Evolutionary conservation across 1,139 yeast species (phyloP).

Genomic region (Sugiyamaella pinicola): DNA sequence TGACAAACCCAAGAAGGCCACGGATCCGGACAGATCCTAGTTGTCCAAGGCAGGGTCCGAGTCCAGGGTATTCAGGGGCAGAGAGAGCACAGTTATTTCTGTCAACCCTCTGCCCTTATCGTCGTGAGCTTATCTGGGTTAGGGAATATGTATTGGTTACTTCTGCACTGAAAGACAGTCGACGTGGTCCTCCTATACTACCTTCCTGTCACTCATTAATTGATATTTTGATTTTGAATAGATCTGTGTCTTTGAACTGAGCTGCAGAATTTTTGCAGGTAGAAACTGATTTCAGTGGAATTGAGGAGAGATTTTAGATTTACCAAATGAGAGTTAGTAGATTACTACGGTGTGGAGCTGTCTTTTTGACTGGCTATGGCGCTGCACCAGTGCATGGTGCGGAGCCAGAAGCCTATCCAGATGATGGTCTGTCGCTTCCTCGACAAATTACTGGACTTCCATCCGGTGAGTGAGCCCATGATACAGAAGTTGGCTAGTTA

Average conservation of each 20-base stretch:
- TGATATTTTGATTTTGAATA: too few relatives aligned
- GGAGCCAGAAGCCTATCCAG: slow-evolving; percentile 9
- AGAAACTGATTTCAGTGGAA: too few relatives aligned
- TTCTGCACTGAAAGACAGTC: neutral
- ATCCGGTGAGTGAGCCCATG: slow-evolving; percentile 15
- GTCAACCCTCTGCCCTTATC: slow-evolving; percentile 4
- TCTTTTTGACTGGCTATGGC: slow-evolving; percentile 1
- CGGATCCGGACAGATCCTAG: too few relatives aligned
- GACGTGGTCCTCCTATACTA: slow-evolving; percentile 1
- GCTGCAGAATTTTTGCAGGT: too few relatives aligned
- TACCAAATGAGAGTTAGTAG: slow-evolving; percentile 4
- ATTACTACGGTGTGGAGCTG: slow-evolving; percentile 1
- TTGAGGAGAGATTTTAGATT: neutral
- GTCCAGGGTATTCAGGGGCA: too few relatives aligned
- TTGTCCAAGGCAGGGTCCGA: too few relatives aligned
- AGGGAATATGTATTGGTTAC: neutral
- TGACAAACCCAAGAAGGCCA: too few relatives aligned
- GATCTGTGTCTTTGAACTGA: too few relatives aligned
- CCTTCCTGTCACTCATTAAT: neutral
- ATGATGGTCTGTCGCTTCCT: slow-evolving; percentile 12
- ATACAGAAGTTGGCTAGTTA: too few relatives aligned
- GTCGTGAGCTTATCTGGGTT: slow-evolving; percentile 5
- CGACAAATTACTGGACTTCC: slow-evolving; percentile 17
- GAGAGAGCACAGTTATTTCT: too few relatives aligned
- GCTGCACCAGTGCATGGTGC: slow-evolving; percentile 1